Percentiles rank a stretch among this genome's conserved stretches.
Evolutionary conservation across 805 yeast genomes (phyloP).

Genomic region (Candida coquimbonensis): DNA sequence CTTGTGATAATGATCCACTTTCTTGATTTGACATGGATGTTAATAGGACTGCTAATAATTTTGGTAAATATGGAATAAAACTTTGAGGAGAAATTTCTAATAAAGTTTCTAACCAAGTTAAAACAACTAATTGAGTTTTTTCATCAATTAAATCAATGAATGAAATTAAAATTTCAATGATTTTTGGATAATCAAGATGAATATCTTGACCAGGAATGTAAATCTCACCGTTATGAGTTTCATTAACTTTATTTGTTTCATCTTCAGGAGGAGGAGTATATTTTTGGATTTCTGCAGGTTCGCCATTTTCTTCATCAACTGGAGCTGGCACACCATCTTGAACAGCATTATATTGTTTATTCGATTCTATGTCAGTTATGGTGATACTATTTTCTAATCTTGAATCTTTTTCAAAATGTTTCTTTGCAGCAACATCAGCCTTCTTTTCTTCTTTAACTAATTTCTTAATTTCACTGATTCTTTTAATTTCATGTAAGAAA

Average conservation of each 20-base stretch:
- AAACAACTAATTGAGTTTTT: slow-evolving; percentile 71
- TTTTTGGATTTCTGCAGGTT: background rate
- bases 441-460: slow-evolving; percentile 32
- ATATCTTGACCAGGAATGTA: slow-evolving; percentile 78
- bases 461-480: slow-evolving; percentile 63
- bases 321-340: background rate
- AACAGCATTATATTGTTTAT: background rate
- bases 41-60: slow-evolving; percentile 61
- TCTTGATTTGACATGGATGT: slow-evolving; percentile 44
- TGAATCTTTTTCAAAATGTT: slow-evolving; percentile 11
- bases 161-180: slow-evolving; percentile 75
- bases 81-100: slow-evolving; percentile 70
- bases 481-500: slow-evolving; percentile 71
- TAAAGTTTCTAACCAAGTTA: slow-evolving; percentile 76
- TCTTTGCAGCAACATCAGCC: slow-evolving; percentile 3
- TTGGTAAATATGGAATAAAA: slow-evolving; percentile 67
- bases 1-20: slow-evolving; percentile 37
- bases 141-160: slow-evolving; percentile 63
- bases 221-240: slow-evolving; percentile 40
- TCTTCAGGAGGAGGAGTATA: background rate
- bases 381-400: slow-evolving; percentile 13
- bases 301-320: background rate
- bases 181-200: slow-evolving; percentile 68
- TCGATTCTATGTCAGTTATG: slow-evolving; percentile 17
- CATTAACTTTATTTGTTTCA: slow-evolving; percentile 18